These are phyloP conservation scores for Ceriops decandra DNA, from an alignment of 345 rosid species.

Conservation along the genomic window DNA sequence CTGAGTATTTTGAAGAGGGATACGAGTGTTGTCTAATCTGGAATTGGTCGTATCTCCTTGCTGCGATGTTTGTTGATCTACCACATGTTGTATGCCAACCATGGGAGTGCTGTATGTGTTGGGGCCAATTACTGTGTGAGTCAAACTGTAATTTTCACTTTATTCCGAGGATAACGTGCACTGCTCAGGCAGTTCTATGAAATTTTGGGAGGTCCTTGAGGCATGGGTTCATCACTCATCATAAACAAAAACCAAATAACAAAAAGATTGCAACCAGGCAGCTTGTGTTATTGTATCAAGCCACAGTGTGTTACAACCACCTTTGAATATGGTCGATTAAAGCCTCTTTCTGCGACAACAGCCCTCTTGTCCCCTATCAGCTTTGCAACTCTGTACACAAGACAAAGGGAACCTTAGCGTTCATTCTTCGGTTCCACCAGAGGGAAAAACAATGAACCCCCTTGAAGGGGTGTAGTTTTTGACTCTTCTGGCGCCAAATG, in stretches of 20 bases:
- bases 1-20: conserved; percentile 12
- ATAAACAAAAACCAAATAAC: conserved; percentile 3
- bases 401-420: not conserved
- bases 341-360: conserved; percentile 86
- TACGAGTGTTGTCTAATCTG: not conserved
- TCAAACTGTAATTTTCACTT: conserved; percentile 3
- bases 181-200: not conserved
- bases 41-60: not conserved
- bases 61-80: not conserved
- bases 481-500: too few relatives aligned
- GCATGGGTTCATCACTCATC: conserved; percentile 6
- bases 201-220: conserved; percentile 14
- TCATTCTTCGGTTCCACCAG: not conserved
- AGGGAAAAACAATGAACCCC: too few relatives aligned
- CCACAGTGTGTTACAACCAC: conserved; percentile 75
- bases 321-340: conserved; percentile 82
- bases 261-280: conserved; percentile 5
- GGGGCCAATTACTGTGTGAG: not conserved
- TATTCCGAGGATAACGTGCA: not conserved
- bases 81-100: not conserved
- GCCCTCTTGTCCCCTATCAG: conserved; percentile 87
- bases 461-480: too few relatives aligned
- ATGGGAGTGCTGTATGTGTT: not conserved
- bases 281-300: conserved; percentile 35
- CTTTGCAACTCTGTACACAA: conserved; percentile 67